Evolutionary conservation across 305 asterid genomes (phyloP).

Genomic region (Fraxinus greggii): DNA sequence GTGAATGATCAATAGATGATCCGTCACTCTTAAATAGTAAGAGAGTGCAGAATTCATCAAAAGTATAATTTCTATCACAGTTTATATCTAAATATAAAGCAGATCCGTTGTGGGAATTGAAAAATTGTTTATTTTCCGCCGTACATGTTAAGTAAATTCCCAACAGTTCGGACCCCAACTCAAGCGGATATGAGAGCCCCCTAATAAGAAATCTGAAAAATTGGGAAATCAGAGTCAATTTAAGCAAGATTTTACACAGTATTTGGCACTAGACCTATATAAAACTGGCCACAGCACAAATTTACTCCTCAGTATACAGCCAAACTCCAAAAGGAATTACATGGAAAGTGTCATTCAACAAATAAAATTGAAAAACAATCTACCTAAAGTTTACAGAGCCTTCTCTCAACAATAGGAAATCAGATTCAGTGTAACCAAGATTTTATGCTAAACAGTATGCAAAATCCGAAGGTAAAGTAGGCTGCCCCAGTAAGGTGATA

Average conservation of each 20-base stretch:
- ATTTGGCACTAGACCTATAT: background rate
- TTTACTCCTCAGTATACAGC: background rate
- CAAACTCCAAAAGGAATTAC: background rate
- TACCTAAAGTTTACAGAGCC: background rate
- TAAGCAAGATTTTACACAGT: background rate
- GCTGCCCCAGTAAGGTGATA: background rate
- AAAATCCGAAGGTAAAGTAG: background rate
- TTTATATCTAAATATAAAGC: no score
- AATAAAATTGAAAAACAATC: background rate
- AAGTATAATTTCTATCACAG: no score
- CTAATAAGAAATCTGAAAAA: background rate
- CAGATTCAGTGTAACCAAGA: background rate
- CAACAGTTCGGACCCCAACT: background rate
- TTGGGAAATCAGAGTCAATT: background rate
- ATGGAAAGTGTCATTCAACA: background rate
- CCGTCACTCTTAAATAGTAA: no score
- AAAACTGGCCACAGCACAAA: background rate
- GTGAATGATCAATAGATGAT: no score
- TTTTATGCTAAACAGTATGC: background rate
- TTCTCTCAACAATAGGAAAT: background rate
- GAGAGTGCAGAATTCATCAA: no score
- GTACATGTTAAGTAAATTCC: no score
- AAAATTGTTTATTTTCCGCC: no score
- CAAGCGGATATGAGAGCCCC: background rate
- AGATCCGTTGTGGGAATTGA: no score